A percentile compares a stretch with the other conserved stretches of the same genome.
These are phyloP conservation scores for Ogataea saltuana DNA, from an alignment of 805 yeast species.

Conservation along the genomic window DNA sequence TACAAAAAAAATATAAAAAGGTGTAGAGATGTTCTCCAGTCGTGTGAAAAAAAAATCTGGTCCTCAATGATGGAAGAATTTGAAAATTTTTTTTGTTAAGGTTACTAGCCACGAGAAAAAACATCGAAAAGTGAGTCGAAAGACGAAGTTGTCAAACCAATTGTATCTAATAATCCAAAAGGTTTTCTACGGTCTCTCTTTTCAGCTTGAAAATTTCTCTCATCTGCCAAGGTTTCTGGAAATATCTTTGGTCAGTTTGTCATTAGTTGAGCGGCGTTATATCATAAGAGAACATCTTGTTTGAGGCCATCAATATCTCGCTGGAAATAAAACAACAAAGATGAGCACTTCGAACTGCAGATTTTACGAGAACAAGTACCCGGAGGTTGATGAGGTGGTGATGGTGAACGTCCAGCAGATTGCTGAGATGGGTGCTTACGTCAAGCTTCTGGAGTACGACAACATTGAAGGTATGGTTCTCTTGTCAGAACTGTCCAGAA, in stretches of 20 bases:
- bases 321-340: constrained; percentile 5
- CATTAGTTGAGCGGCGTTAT: too few relatives aligned
- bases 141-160: background rate
- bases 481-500: constrained; percentile 92
- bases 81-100: constrained; percentile 9
- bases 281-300: too few relatives aligned
- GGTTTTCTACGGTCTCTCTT: background rate
- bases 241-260: too few relatives aligned
- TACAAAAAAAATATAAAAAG: background rate
- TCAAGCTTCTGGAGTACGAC: constrained; percentile 92
- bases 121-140: background rate
- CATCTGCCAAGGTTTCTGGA: background rate
- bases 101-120: constrained; percentile 1
- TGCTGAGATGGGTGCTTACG: constrained; percentile 99
- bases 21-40: constrained; percentile 6
- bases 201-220: background rate
- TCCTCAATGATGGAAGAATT: background rate
- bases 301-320: too few relatives aligned
- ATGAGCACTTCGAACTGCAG: constrained; percentile 93
- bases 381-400: constrained; percentile 98
- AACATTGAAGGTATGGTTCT: constrained; percentile 99
- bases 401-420: constrained; percentile 98
- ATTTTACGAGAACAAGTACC: constrained; percentile 96
- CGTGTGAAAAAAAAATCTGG: background rate
- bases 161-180: background rate